A percentile compares a stretch with the other conserved stretches of the same genome.
These are phyloP conservation scores for Suillus paluster DNA, from an alignment of 768 basidiomycete species.

Conservation along the genomic window DNA sequence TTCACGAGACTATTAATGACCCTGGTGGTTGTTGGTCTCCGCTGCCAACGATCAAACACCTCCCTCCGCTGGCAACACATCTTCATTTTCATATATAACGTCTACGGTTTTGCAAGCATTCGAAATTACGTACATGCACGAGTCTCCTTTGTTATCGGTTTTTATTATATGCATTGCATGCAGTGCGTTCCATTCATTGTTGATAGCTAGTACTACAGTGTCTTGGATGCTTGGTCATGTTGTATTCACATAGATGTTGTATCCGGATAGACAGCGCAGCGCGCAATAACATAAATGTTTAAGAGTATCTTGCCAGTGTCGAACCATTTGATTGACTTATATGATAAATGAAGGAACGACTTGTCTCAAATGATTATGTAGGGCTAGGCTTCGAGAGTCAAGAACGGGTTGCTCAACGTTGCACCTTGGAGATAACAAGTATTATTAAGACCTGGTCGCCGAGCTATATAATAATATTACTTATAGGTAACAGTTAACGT, in stretches of 20 bases:
- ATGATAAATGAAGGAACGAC: no score
- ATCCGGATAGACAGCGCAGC: constrained; percentile 20
- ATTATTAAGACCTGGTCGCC: no score
- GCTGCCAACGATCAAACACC: constrained; percentile 23
- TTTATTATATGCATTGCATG: constrained; percentile 14
- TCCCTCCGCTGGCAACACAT: constrained; percentile 19
- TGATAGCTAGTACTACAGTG: constrained; percentile 17
- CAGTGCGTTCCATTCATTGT: constrained; percentile 8
- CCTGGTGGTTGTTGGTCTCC: constrained; percentile 45
- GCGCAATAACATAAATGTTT: constrained; percentile 11
- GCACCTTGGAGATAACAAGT: no score
- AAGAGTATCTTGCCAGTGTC: no score
- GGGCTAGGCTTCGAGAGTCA: no score
- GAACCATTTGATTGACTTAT: not conserved
- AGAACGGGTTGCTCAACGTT: no score
- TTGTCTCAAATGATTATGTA: no score
- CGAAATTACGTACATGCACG: not conserved
- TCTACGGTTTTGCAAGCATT: not conserved
- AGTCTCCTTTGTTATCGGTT: constrained; percentile 22
- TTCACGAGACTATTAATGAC: constrained; percentile 46
- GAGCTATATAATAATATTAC: no score
- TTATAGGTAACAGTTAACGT: no score
- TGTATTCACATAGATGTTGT: not conserved
- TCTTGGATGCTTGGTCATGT: constrained; percentile 14
- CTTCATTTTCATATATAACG: not conserved